Percentiles rank a stretch among this genome's conserved stretches.
Conservation (phyloP, 176 grass and related monocot species). For the Carex pumila region DNA sequence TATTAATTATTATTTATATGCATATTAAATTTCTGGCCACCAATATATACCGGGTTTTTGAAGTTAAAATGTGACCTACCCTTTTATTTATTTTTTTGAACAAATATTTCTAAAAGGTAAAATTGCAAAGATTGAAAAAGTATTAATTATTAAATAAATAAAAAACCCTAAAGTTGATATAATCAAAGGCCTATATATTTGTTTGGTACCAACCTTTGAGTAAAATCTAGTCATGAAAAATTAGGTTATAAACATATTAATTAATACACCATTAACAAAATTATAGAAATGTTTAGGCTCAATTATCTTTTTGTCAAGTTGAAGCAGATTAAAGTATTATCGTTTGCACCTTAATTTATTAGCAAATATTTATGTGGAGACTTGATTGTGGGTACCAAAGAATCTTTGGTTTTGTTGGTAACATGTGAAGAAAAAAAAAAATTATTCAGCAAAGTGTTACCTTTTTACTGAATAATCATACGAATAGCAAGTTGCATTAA, state of each 20-base stretch:
- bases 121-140: neutral
- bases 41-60: neutral
- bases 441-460: too few species aligned
- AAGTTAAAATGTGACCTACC: neutral
- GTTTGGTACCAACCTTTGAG: neutral
- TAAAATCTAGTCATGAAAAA: neutral
- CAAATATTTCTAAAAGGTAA: neutral
- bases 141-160: neutral
- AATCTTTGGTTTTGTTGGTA: neutral
- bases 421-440: neutral
- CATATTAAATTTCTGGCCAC: too few species aligned
- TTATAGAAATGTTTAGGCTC: neutral
- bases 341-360: neutral
- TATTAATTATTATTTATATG: too few species aligned
- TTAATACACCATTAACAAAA: neutral
- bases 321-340: neutral
- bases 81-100: neutral
- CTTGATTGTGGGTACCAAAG: neutral
- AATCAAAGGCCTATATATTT: too few species aligned
- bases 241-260: neutral
- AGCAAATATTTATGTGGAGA: constrained; percentile 7
- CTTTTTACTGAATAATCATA: too few species aligned
- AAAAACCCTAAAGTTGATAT: too few species aligned
- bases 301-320: neutral
- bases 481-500: neutral